Conservation (phyloP, 306 rosid species). For the Malus orientalis region DNA sequence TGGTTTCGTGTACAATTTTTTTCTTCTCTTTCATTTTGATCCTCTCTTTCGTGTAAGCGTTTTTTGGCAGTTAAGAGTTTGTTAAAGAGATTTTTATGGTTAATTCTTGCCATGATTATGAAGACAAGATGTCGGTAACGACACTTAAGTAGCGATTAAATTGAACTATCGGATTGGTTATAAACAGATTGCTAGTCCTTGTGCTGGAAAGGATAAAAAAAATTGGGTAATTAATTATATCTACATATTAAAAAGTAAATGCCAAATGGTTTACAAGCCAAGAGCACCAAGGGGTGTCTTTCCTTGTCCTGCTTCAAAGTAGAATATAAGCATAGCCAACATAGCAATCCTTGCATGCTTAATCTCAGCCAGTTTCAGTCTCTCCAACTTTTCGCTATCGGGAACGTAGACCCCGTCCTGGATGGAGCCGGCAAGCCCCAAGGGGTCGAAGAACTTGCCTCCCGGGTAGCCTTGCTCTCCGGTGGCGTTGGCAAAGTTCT, state of each 20-base stretch:
- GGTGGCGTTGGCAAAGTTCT: slow-evolving; percentile 75
- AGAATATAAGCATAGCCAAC: slow-evolving; percentile 92
- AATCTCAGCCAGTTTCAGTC: slow-evolving; percentile 87
- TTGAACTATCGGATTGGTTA: neutral
- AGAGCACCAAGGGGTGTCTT: slow-evolving; percentile 97
- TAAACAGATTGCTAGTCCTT: too few relatives aligned
- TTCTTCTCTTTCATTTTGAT: neutral
- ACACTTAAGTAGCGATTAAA: neutral
- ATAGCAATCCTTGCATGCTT: slow-evolving; percentile 92
- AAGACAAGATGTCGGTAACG: too few relatives aligned
- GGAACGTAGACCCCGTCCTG: slow-evolving; percentile 65
- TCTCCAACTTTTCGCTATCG: slow-evolving; percentile 60
- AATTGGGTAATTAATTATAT: slow-evolving; percentile 13
- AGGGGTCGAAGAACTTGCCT: slow-evolving; percentile 89
- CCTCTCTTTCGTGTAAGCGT: neutral
- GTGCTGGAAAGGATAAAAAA: neutral
- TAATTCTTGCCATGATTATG: neutral
- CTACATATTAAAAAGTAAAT: slow-evolving; percentile 23
- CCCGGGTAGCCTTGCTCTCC: slow-evolving; percentile 98
- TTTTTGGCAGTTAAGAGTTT: too few relatives aligned
- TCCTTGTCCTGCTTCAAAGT: slow-evolving; percentile 99
- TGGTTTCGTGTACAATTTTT: neutral
- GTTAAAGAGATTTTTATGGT: neutral
- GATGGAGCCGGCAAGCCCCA: slow-evolving; percentile 58
- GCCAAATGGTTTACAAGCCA: slow-evolving; percentile 52